These are phyloP conservation scores for Daldinia loculata DNA, from an alignment of 495 filamentous ascomycete species.

Conservation along the genomic window DNA sequence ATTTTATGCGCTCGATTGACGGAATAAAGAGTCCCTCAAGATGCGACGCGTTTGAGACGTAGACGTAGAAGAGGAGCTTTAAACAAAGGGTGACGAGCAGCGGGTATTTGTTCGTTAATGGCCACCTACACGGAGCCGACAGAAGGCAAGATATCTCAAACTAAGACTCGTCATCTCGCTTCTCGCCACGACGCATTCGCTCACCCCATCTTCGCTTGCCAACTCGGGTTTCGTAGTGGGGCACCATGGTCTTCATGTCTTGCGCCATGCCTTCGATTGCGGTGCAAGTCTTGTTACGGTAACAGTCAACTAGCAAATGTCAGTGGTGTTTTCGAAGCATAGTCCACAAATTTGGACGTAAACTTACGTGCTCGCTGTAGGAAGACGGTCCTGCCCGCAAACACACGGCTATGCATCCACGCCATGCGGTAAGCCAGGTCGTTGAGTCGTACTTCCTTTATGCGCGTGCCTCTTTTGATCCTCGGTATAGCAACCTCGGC, in stretches of 20 bases:
- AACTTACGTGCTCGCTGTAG: conserved; percentile 90
- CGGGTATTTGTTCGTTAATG: conserved; percentile 1
- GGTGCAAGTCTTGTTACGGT: conserved; percentile 89
- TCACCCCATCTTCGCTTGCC: conserved; percentile 88
- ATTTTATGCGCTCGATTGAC: conserved; percentile 7
- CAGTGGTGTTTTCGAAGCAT: conserved; percentile 17
- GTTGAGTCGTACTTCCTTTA: conserved; percentile 85
- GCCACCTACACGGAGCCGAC: conserved; percentile 2
- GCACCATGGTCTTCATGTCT: conserved; percentile 72
- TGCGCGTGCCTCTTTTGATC: conserved; percentile 69
- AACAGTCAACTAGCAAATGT: conserved; percentile 80
- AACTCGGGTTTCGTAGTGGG: conserved; percentile 87
- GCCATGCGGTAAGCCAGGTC: conserved; percentile 94
- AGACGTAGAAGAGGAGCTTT: conserved; percentile 1
- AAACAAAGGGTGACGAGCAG: neutral
- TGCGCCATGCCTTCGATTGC: conserved; percentile 79
- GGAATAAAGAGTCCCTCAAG: conserved; percentile 8
- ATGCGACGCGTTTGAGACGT: neutral
- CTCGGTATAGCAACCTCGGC: conserved; percentile 73
- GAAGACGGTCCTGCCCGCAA: conserved; percentile 84
- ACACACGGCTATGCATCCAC: conserved; percentile 91
- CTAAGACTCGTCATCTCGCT: conserved; percentile 50
- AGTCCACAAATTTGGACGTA: neutral
- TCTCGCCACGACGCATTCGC: conserved; percentile 56
- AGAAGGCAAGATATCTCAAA: conserved; percentile 1